These are phyloP conservation scores for Jacaranda copaia DNA, from an alignment of 257 asterid genomes.

Conservation along the genomic window DNA sequence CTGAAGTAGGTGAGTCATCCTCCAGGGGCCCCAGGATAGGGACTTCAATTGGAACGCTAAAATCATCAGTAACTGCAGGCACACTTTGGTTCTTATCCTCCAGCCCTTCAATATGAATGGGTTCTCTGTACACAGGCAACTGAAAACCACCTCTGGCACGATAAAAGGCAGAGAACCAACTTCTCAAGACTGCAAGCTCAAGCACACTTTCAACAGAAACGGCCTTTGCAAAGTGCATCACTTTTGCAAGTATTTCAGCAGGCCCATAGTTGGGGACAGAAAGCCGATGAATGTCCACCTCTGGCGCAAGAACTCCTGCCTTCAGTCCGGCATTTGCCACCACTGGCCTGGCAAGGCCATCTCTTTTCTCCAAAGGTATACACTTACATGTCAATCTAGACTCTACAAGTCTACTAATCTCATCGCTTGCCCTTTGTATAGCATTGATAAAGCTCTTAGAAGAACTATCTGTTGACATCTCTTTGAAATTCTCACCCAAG, in stretches of 20 bases:
- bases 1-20: conserved; percentile 45
- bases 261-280: conserved; percentile 51
- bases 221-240: conserved; percentile 39
- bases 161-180: conserved; percentile 70
- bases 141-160: conserved; percentile 46
- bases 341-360: conserved; percentile 47
- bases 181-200: conserved; percentile 58
- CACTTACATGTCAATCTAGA: conserved; percentile 57
- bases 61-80: conserved; percentile 32
- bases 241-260: conserved; percentile 44
- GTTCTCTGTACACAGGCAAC: conserved; percentile 48
- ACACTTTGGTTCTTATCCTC: conserved; percentile 49
- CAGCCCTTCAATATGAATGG: conserved; percentile 65
- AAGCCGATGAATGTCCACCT: conserved; percentile 50
- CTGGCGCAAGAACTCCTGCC: conserved; percentile 60
- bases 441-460: conserved; percentile 56
- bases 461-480: conserved; percentile 46
- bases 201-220: conserved; percentile 43
- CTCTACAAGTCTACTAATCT: conserved; percentile 61
- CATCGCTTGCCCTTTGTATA: conserved; percentile 55
- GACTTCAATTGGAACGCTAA: conserved; percentile 46
- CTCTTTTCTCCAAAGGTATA: conserved; percentile 42
- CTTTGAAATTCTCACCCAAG: conserved; percentile 56
- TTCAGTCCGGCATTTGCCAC: conserved; percentile 63
- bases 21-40: conserved; percentile 51